Base-by-base conservation (phyloP, 139 green algal genomes). In the Pleodorina starrii region DNA sequence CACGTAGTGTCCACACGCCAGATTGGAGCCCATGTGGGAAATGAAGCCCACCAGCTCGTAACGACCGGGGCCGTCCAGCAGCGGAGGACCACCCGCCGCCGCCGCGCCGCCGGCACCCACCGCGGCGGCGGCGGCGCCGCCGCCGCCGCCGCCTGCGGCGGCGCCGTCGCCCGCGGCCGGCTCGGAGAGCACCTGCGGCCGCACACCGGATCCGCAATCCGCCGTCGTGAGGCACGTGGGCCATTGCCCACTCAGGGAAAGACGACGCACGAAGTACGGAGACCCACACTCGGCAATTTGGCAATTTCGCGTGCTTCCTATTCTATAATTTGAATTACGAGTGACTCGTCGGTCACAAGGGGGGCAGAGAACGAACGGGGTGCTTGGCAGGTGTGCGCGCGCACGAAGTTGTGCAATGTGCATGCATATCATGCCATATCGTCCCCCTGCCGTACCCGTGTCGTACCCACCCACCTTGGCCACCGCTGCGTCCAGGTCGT, bases 1-100 rank as follows among this genome's bases (percentile, higher is more conserved):
- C 54, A 99, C 98, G 91, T 99, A 99, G 91, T 99, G 98, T 32
- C 98, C 98, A 75, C 96, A 98, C 5, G 91, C 94, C 23, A 97
- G 98, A 93, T 98, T 98, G 78, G 81, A 92, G 35, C 98, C 98
- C 93, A 99, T 97, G 95, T 99, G 98, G 85, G 93, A 98, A 16
- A 99, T 92, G 80, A 99, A 96, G 36, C 94, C 98, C 25, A 97
- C 77, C 71, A 99, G 96, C 66, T 95, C 90, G 93, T 99, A 99
- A 38, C 92, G 43, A 27, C 94, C 97, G 17, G 91, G 89, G 14
- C 94, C 95, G 89, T 98, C 91, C 35, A 95, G 63, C 78, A 95
- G 36, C 32, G 57, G 54, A 66, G 74, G 76, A 17, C 57, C 85
- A 51, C 57, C 74, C n/a, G 57, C 69, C 29, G 29, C 82, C 2